Conservation (phyloP, 78 protist species). For the Isochrysis galbana region DNA sequence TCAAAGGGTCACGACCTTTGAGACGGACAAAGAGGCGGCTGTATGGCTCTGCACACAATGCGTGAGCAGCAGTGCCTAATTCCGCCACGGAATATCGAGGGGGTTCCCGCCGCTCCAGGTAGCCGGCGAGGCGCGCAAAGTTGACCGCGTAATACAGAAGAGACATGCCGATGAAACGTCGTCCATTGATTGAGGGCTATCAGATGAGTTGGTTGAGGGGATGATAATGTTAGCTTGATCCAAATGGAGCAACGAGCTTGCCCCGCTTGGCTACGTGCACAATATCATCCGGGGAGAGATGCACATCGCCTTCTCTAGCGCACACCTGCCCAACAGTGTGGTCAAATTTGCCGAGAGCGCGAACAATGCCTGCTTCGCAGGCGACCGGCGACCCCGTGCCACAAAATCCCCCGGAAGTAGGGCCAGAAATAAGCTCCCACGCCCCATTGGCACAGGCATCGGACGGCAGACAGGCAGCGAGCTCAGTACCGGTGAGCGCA, state of each 20-base stretch:
- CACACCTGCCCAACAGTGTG: neutral
- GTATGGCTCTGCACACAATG: neutral
- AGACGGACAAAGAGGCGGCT: neutral
- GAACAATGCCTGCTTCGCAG: neutral
- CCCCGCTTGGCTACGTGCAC: too few species aligned
- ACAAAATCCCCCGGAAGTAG: too few species aligned
- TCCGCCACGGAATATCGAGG: neutral
- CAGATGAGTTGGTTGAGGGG: too few species aligned
- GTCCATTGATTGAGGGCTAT: neutral
- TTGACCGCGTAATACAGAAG: neutral
- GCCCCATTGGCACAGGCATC: neutral
- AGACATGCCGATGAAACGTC: neutral
- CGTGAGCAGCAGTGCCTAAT: too few species aligned
- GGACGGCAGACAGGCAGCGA: neutral
- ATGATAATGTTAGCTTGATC: too few species aligned
- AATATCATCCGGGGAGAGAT: neutral
- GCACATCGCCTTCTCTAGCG: neutral
- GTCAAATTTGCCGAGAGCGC: neutral
- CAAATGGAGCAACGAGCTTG: too few species aligned
- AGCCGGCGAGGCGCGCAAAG: neutral
- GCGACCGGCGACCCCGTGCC: neutral
- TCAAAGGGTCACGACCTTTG: neutral
- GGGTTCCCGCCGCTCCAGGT: neutral
- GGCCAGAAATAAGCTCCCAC: neutral
- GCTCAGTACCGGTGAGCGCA: neutral